Percentiles rank a stretch among this genome's conserved stretches.
phyloP scores from a whole-genome alignment of 306 rosid genomes.

The Trifolium fragiferum region DNA sequence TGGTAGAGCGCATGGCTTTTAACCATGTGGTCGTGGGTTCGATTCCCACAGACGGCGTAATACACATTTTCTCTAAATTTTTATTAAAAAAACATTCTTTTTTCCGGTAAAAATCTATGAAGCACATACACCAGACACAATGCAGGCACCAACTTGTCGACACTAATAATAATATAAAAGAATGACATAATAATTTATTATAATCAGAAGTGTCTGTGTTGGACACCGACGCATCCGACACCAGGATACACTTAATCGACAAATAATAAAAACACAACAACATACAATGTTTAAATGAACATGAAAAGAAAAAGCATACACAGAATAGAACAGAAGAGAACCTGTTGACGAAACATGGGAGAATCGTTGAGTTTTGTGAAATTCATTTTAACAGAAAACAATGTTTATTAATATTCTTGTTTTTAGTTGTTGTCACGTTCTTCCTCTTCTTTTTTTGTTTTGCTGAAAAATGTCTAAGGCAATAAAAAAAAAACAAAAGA shows the following conservation, averaged over 20 bases:
- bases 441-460: conserved; percentile 15
- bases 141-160: too few relatives aligned
- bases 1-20: conserved; percentile 21
- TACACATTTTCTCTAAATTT: background rate
- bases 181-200: too few relatives aligned
- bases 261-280: background rate
- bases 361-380: conserved; percentile 55
- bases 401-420: background rate
- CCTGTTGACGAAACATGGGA: conserved; percentile 69
- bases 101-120: too few relatives aligned
- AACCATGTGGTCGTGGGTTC: conserved; percentile 21
- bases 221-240: too few relatives aligned
- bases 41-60: conserved; percentile 13
- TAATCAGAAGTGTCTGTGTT: too few relatives aligned
- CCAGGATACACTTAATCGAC: background rate
- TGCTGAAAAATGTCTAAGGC: conserved; percentile 32
- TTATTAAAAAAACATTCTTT: background rate
- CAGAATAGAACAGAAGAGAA: conserved; percentile 27
- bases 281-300: background rate
- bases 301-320: background rate
- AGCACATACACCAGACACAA: too few relatives aligned
- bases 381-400: conserved; percentile 41
- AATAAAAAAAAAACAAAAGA: background rate
- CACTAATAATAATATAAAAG: too few relatives aligned
- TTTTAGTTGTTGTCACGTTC: background rate